These are phyloP conservation scores for Penicillium sp. DNA, from an alignment of 2,329 filamentous ascomycete genomes.

Conservation along the genomic window DNA sequence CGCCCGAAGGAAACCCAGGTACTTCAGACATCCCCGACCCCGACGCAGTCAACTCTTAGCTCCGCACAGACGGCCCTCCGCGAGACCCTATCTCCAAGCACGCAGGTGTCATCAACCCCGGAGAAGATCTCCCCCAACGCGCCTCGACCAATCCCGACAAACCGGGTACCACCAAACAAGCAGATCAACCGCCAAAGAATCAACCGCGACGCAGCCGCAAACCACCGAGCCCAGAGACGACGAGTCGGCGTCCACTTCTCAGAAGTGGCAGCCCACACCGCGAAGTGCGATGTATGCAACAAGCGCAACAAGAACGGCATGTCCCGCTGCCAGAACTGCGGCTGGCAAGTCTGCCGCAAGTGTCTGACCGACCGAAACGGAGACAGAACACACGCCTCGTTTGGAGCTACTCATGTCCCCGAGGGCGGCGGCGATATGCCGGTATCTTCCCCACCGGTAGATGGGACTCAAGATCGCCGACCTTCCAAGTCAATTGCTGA, in stretches of 20 bases:
- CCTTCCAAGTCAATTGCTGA: neutral
- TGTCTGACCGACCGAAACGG: conserved; percentile 7
- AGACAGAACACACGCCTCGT: conserved; percentile 7
- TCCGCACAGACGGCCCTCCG: neutral
- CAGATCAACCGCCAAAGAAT: neutral
- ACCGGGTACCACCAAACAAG: neutral
- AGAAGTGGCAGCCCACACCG: conserved; percentile 12
- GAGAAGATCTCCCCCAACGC: neutral
- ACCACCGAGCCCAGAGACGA: neutral
- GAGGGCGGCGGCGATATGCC: neutral
- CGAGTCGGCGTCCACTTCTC: conserved; percentile 9
- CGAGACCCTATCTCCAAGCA: neutral
- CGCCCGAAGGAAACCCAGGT: neutral
- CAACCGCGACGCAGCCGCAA: neutral
- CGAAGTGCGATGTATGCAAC: conserved; percentile 13
- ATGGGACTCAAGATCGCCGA: neutral
- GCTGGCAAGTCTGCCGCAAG: conserved; percentile 11
- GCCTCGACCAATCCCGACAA: neutral
- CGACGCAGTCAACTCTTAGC: neutral
- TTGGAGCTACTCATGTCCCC: conserved; percentile 4
- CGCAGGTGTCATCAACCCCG: neutral
- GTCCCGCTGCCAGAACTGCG: conserved; percentile 10
- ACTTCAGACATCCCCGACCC: neutral
- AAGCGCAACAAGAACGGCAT: conserved; percentile 11
- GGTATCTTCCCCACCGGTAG: neutral